These are phyloP conservation scores for Coemansia reversa DNA, from an alignment of 192 early-diverging fungal species.

Conservation along the genomic window DNA sequence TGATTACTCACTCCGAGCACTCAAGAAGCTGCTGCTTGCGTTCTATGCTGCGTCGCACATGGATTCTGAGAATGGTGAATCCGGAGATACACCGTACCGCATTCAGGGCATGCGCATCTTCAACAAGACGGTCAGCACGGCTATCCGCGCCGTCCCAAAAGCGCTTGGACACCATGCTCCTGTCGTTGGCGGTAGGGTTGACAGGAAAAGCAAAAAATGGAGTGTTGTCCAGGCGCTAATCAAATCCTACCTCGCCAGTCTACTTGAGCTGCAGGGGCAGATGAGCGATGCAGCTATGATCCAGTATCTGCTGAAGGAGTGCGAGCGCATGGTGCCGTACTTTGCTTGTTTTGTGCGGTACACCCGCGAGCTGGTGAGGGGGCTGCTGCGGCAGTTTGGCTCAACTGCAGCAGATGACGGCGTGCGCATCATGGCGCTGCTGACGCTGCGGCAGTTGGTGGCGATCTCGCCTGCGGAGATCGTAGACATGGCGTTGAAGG, in stretches of 20 bases:
- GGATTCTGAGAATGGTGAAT: slow-evolving; percentile 64
- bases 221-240: slow-evolving; percentile 68
- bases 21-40: slow-evolving; percentile 77
- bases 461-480: slow-evolving; percentile 54
- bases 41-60: slow-evolving; percentile 79
- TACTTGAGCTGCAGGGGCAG: slow-evolving; percentile 73
- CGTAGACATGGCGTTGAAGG: slow-evolving; percentile 74
- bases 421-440: slow-evolving; percentile 79
- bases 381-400: slow-evolving; percentile 57
- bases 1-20: slow-evolving; percentile 65
- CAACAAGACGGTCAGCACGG: slow-evolving; percentile 76
- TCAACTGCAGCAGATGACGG: slow-evolving; percentile 61
- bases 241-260: slow-evolving; percentile 78
- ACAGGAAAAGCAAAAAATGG: slow-evolving; percentile 62
- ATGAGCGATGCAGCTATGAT: slow-evolving; percentile 85
- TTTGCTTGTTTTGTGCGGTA: slow-evolving; percentile 79
- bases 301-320: slow-evolving; percentile 80
- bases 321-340: slow-evolving; percentile 71
- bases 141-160: slow-evolving; percentile 66
- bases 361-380: slow-evolving; percentile 75
- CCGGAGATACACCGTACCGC: slow-evolving; percentile 60
- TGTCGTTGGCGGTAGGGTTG: slow-evolving; percentile 34
- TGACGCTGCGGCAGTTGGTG: slow-evolving; percentile 77
- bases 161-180: slow-evolving; percentile 72
- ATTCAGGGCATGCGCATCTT: slow-evolving; percentile 70